phyloP scores from a whole-genome alignment of 2,329 filamentous ascomycete species.

The Sclerotinia minor region DNA sequence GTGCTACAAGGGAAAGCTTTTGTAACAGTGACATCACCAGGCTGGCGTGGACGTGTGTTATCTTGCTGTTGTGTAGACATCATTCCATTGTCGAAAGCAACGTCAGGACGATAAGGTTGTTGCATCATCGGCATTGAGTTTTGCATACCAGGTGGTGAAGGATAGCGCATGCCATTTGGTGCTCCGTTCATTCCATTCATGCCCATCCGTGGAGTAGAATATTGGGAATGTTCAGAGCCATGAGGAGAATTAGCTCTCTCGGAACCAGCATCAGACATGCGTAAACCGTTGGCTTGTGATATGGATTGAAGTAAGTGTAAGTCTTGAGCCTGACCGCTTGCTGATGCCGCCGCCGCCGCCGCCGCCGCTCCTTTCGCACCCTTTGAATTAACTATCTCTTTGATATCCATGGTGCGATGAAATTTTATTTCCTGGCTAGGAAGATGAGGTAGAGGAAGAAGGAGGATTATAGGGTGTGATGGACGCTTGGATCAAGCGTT shows the following conservation, averaged over 20 bases:
- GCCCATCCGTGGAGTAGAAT: slow-evolving; percentile 38
- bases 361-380: slow-evolving; percentile 38
- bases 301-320: slow-evolving; percentile 42
- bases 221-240: slow-evolving; percentile 42
- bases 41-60: slow-evolving; percentile 25
- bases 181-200: slow-evolving; percentile 40
- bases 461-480: slow-evolving; percentile 34
- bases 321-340: slow-evolving; percentile 38
- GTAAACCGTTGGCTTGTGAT: slow-evolving; percentile 39
- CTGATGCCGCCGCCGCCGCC: slow-evolving; percentile 38
- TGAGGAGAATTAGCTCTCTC: slow-evolving; percentile 42
- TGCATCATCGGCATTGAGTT: slow-evolving; percentile 42
- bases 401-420: slow-evolving; percentile 41
- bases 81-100: slow-evolving; percentile 38
- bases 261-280: slow-evolving; percentile 42
- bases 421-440: slow-evolving; percentile 8
- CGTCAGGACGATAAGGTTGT: slow-evolving; percentile 39
- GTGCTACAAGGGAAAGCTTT: slow-evolving; percentile 88
- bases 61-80: slow-evolving; percentile 36
- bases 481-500: slow-evolving; percentile 41
- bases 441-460: slow-evolving; percentile 20
- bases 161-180: slow-evolving; percentile 40
- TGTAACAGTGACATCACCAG: slow-evolving; percentile 36
- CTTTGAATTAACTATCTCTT: slow-evolving; percentile 43
- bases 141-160: slow-evolving; percentile 42